Base-by-base conservation (phyloP, 352 stramenopile genomes). In the Phytopythium mirpurense region DNA sequence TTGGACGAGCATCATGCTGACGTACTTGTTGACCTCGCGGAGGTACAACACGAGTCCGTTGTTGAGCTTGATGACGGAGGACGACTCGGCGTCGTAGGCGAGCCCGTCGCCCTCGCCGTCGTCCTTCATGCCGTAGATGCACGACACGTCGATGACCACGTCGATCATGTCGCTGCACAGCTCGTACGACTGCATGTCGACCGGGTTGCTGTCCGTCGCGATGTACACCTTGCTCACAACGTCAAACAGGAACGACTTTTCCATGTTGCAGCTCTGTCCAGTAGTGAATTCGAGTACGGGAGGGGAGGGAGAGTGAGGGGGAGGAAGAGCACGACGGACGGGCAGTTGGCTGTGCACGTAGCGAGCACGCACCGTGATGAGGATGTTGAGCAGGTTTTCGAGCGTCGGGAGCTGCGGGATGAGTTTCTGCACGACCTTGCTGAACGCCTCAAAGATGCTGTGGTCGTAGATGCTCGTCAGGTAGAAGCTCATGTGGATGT, bases 151-250 rank as follows among this genome's bases (percentile, higher is more conserved):
- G 47, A 99, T 95, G 44, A 99, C 96, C 11, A 99, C 95, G 77
- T 99, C 97, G 62, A 99, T 99, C 96, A 99, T 99, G 67, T 99
- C 97, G 57, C 87, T 97, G 65, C 96, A 99, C 7, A 99, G 76
- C 63, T 99, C 97, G 49, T 99, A 98, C 26, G 80, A 93, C 70
- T 95, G 91, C 95, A 98, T 98, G 72, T 99, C 96, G 2, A 99
- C 96, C 0, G 96, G 96, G 68, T 97, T 98, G 54, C 92, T 97
- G 68, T 99, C 97, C 10, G 96, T 99, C 21, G 90, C 94, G 57
- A 99, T 98, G 74, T 99, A 99, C 29, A 99, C 79, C 65, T 99
- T 98, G 74, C 87, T 98, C n/a, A 98, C 93, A 12, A 99, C 96
- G 70, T 99, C 96, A 60, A 98, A 98, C 35, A 99, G 63, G 60